A percentile compares a stretch with the other conserved stretches of the same genome.
phyloP scores from a whole-genome alignment of 2,329 filamentous ascomycete species.

The Scedosporium aurantiacum region DNA sequence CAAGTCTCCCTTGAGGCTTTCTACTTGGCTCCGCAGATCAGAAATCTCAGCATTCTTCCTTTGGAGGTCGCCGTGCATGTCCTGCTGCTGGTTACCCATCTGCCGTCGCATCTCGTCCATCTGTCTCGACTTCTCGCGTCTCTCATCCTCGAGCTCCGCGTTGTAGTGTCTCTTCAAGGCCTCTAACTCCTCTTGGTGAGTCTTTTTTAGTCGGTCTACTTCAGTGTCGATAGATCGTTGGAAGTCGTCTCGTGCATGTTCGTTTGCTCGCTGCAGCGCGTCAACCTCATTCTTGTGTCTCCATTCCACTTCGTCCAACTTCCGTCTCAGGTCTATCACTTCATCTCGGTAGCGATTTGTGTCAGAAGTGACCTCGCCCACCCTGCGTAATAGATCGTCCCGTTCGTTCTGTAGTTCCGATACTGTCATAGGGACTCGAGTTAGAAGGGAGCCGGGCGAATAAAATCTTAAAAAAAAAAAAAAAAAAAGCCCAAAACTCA shows the following conservation, averaged over 20 bases:
- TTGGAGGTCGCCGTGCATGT: constrained; percentile 34
- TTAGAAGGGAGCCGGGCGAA: neutral
- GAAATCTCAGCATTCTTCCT: constrained; percentile 41
- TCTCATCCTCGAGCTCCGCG: constrained; percentile 55
- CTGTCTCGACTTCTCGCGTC: constrained; percentile 45
- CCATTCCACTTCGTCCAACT: constrained; percentile 23
- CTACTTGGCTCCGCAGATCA: constrained; percentile 15
- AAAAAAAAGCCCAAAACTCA: constrained; percentile 29
- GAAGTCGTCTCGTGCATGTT: constrained; percentile 44
- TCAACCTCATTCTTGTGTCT: constrained; percentile 41
- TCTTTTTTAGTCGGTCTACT: constrained; percentile 43
- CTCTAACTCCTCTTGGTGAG: constrained; percentile 58
- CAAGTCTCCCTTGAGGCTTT: constrained; percentile 37
- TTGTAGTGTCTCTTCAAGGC: constrained; percentile 52
- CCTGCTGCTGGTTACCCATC: constrained; percentile 40
- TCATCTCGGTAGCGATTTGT: constrained; percentile 32
- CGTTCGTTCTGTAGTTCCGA: constrained; percentile 37
- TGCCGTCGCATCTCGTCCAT: constrained; percentile 50
- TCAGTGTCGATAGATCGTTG: constrained; percentile 40
- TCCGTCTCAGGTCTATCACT: constrained; percentile 37
- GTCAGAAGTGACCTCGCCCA: constrained; percentile 48
- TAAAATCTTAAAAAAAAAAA: neutral
- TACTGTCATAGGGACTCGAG: constrained; percentile 22
- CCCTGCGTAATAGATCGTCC: constrained; percentile 36
- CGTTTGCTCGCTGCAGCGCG: constrained; percentile 39